Evolutionary conservation across 179 eudicot genomes (phyloP).

Genomic region (Spinacia oleracea): DNA sequence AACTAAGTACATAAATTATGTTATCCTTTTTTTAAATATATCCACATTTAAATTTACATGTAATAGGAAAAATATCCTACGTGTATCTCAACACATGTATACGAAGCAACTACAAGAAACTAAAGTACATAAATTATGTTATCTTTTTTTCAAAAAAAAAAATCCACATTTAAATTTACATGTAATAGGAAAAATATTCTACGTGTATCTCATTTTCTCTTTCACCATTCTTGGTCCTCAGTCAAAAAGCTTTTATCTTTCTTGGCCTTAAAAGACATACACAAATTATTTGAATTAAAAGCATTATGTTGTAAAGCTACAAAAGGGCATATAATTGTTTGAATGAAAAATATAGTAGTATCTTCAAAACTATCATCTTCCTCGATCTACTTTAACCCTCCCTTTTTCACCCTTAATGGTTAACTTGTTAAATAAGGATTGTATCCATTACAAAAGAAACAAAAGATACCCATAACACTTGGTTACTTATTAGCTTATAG

Average conservation of each 20-base stretch:
- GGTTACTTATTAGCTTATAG: constrained; percentile 18
- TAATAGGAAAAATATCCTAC: constrained; percentile 20
- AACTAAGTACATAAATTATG: constrained; percentile 1
- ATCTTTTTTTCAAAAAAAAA: constrained; percentile 19
- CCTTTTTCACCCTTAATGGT: constrained; percentile 28
- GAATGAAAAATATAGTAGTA: constrained; percentile 35
- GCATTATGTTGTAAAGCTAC: constrained; percentile 41
- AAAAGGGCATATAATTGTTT: constrained; percentile 42
- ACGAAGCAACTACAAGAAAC: constrained; percentile 10
- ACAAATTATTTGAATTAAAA: constrained; percentile 61
- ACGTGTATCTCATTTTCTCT: constrained; percentile 30
- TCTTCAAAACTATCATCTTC: constrained; percentile 16
- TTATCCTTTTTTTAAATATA: constrained; percentile 17
- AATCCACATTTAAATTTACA: not conserved
- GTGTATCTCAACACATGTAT: constrained; percentile 28
- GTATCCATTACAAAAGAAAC: constrained; percentile 30
- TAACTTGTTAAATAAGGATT: constrained; percentile 30
- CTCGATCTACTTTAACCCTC: not conserved
- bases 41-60: not conserved
- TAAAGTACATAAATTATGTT: constrained; percentile 6
- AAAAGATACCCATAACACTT: constrained; percentile 30
- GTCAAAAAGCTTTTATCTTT: constrained; percentile 73
- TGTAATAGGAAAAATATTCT: constrained; percentile 15
- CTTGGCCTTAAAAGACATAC: constrained; percentile 75
- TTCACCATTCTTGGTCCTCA: constrained; percentile 33